Evolutionary conservation across 352 stramenopile species (phyloP).

Genomic region (Phytophthora pistaciae): DNA sequence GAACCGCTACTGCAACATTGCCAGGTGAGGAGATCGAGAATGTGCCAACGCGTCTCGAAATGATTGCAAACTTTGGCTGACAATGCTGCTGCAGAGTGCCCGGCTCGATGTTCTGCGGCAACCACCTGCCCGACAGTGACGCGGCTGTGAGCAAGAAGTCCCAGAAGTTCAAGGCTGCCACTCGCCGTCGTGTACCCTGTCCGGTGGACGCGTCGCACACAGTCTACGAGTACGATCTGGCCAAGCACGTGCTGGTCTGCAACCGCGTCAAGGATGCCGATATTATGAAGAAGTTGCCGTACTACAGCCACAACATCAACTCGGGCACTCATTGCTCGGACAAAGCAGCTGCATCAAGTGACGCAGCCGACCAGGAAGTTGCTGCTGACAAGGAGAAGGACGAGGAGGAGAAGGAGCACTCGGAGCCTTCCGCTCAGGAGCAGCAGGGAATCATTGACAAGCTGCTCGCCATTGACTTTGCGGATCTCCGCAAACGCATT

Average conservation of each 20-base stretch:
- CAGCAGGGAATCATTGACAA: conserved; percentile 79
- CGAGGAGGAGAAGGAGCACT: conserved; percentile 42
- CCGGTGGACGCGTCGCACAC: conserved; percentile 77
- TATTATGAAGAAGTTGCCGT: conserved; percentile 66
- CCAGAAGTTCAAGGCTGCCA: conserved; percentile 68
- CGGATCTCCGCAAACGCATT: conserved; percentile 57
- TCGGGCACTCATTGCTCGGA: conserved; percentile 55
- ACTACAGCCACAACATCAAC: conserved; percentile 85
- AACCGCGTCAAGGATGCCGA: conserved; percentile 79
- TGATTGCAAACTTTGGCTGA: conserved; percentile 35
- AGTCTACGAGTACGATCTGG: conserved; percentile 82
- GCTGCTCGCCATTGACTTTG: conserved; percentile 73
- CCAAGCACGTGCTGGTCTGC: conserved; percentile 83
- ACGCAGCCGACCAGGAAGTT: conserved; percentile 5
- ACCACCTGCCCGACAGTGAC: conserved; percentile 66
- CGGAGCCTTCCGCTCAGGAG: conserved; percentile 44
- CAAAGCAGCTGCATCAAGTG: background rate
- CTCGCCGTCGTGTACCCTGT: conserved; percentile 74
- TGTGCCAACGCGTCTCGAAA: conserved; percentile 19
- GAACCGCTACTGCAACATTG: conserved; percentile 86
- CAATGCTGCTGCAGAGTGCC: conserved; percentile 40
- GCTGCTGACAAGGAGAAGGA: background rate
- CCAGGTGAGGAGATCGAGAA: conserved; percentile 43
- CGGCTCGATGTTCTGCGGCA: conserved; percentile 77
- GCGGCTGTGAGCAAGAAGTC: conserved; percentile 57